Conservation (phyloP, 768 basidiomycete genomes). For the Mycena metata region DNA sequence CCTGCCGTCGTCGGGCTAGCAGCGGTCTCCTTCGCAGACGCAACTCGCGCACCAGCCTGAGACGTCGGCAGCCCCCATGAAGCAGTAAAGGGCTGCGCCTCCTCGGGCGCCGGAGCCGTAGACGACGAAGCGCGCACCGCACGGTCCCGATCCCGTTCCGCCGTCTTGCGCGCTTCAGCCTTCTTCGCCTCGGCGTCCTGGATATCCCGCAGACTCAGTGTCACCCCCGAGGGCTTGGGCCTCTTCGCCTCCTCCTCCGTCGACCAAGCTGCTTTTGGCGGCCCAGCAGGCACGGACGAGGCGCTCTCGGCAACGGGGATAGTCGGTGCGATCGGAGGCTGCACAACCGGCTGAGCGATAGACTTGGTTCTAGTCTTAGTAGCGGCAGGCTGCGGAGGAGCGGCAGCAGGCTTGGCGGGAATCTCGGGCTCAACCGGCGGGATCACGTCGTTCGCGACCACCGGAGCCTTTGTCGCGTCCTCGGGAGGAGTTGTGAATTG, state of each 20-base stretch:
- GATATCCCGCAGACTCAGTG: constrained; percentile 90
- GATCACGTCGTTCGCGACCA: constrained; percentile 12
- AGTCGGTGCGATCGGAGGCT: constrained; percentile 34
- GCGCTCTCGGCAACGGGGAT: constrained; percentile 40
- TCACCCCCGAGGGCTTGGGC: constrained; percentile 54
- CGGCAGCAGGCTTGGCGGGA: constrained; percentile 36
- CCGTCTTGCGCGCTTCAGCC: constrained; percentile 80
- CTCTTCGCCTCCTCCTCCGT: constrained; percentile 79
- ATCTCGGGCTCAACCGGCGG: constrained; percentile 28
- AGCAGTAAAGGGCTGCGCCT: constrained; percentile 71
- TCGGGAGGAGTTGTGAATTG: constrained; percentile 45
- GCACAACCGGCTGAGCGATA: constrained; percentile 34
- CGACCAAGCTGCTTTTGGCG: constrained; percentile 72
- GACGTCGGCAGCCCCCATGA: constrained; percentile 92
- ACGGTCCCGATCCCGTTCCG: constrained; percentile 80
- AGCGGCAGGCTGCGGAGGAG: constrained; percentile 34
- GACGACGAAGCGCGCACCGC: constrained; percentile 62
- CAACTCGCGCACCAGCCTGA: constrained; percentile 72
- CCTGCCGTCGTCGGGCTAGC: constrained; percentile 37
- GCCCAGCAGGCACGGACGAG: constrained; percentile 43
- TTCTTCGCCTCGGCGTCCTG: constrained; percentile 93
- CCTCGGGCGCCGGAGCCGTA: constrained; percentile 59
- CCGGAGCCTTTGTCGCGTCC: constrained; percentile 30
- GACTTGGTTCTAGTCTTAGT: constrained; percentile 38
- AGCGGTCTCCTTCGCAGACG: constrained; percentile 59